Conservation (phyloP, 345 rosid species). For the Eucalyptus lansdowneana region DNA sequence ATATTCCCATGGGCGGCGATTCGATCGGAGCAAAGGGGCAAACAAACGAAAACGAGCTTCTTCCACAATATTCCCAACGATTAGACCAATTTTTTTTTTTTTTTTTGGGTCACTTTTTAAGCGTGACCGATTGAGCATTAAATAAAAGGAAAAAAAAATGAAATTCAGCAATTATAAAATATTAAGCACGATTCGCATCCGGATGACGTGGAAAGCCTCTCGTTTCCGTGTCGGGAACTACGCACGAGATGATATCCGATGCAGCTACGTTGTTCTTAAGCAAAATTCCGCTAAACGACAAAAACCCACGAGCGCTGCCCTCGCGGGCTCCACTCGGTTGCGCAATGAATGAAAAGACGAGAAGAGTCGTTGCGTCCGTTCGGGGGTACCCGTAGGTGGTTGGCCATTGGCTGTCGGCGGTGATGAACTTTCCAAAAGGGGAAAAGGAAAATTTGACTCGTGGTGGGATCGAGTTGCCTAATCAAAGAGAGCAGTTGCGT, state of each 20-base stretch:
- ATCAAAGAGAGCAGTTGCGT: neutral
- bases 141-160: no score
- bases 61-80: neutral
- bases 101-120: no score
- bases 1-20: neutral
- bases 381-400: neutral
- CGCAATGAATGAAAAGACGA: neutral
- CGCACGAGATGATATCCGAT: neutral
- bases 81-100: no score
- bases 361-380: neutral
- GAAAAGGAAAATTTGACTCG: neutral
- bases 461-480: neutral
- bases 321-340: neutral
- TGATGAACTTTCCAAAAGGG: neutral
- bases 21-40: neutral
- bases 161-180: neutral
- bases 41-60: neutral
- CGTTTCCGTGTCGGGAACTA: neutral
- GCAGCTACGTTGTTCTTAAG: neutral
- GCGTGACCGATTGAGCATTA: no score
- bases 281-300: neutral
- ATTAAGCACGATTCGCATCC: neutral
- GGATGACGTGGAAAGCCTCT: neutral
- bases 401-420: neutral
- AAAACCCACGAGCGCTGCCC: no score